phyloP scores from a whole-genome alignment of 106 monocot genomes.

The Dendrobium chrysotoxum region DNA sequence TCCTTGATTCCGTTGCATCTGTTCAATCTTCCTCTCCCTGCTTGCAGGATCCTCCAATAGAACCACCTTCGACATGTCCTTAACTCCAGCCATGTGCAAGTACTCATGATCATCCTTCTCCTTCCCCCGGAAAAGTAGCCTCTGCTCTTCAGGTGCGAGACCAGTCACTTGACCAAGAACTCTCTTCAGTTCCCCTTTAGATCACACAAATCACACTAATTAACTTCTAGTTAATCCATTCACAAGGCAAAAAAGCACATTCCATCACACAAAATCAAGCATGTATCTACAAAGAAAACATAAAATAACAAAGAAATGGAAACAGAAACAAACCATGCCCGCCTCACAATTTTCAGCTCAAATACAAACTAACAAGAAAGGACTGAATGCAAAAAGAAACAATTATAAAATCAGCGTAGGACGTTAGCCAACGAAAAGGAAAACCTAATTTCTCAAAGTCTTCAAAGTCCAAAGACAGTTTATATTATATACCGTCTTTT shows the following conservation, averaged over 20 bases:
- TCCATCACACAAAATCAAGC: neutral
- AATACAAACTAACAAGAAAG: neutral
- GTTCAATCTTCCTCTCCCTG: slow-evolving; percentile 45
- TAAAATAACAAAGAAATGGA: neutral
- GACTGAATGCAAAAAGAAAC: neutral
- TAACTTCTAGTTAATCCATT: neutral
- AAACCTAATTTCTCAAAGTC: neutral
- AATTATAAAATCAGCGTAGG: neutral
- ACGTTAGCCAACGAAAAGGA: neutral
- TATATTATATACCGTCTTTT: neutral
- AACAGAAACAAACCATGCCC: neutral
- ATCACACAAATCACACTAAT: neutral
- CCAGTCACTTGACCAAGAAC: slow-evolving; percentile 47
- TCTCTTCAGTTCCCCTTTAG: slow-evolving; percentile 80
- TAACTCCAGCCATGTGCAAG: slow-evolving; percentile 72
- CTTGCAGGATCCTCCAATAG: slow-evolving; percentile 79
- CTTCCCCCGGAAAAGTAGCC: slow-evolving; percentile 85
- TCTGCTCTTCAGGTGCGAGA: slow-evolving; percentile 71
- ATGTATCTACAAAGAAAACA: slow-evolving; percentile 1
- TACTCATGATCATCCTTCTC: slow-evolving; percentile 65
- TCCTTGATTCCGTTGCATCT: slow-evolving; percentile 35
- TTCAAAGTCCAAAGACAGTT: neutral
- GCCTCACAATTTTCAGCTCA: neutral
- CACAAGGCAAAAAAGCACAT: neutral
- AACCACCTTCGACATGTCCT: slow-evolving; percentile 66